A percentile compares a stretch with the other conserved stretches of the same genome.
Conservation (phyloP, 768 basidiomycete genomes). For the Cystofilobasidium capitatum region DNA sequence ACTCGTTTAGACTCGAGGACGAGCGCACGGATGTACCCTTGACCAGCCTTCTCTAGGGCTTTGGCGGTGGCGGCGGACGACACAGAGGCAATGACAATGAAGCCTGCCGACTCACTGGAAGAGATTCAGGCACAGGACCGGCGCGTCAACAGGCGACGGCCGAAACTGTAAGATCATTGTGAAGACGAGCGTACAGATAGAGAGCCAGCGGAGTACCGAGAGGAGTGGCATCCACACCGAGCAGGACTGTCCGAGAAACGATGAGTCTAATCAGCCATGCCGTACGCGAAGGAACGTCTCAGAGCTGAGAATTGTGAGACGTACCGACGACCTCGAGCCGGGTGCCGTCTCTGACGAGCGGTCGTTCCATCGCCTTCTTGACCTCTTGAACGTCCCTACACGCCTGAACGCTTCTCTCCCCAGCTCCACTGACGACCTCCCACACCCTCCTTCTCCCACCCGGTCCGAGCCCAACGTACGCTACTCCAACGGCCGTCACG, state of each 20-base stretch:
- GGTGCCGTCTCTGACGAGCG: conserved; percentile 7
- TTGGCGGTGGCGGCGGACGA: conserved; percentile 1
- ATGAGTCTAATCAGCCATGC: no score
- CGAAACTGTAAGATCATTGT: no score
- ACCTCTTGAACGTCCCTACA: conserved; percentile 6
- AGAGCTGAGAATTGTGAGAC: not conserved
- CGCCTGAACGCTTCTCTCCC: not conserved
- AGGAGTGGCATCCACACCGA: conserved; percentile 21
- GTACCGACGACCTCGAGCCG: conserved; percentile 9
- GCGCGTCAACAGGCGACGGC: no score
- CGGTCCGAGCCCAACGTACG: not conserved
- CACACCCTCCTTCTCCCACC: conserved; percentile 1
- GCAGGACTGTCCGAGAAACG: conserved; percentile 11
- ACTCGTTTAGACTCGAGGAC: conserved; percentile 15
- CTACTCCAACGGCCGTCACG: not conserved
- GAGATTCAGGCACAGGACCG: no score
- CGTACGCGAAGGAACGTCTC: not conserved
- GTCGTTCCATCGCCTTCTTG: not conserved
- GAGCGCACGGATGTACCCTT: conserved; percentile 18
- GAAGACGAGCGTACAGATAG: not conserved
- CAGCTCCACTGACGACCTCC: not conserved
- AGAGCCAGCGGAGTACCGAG: conserved; percentile 21
- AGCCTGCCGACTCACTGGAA: conserved; percentile 13
- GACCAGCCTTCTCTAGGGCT: conserved; percentile 7
- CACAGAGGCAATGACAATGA: conserved; percentile 24